A percentile compares a stretch with the other conserved stretches of the same genome.
Evolutionary conservation across 2,329 filamentous ascomycete species (phyloP).

Genomic region (Aspergillus brunneoviolaceus): DNA sequence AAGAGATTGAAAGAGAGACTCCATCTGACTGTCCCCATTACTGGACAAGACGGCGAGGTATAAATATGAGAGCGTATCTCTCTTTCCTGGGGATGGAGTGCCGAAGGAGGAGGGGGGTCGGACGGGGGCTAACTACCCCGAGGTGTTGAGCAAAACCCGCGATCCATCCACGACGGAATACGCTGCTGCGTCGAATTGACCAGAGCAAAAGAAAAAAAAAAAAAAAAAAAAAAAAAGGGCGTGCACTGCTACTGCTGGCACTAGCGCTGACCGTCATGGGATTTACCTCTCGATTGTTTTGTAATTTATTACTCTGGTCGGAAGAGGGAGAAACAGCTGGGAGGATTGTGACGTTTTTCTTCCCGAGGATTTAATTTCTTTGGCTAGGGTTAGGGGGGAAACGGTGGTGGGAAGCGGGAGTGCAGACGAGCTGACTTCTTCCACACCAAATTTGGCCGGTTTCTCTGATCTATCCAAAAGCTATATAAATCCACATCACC

Average conservation of each 20-base stretch:
- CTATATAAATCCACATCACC: constrained; percentile 7
- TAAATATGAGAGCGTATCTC: constrained; percentile 3
- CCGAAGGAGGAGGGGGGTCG: not conserved
- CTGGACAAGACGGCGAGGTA: not conserved
- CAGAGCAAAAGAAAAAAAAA: too few species aligned
- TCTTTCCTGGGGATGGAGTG: not conserved
- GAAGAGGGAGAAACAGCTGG: not conserved
- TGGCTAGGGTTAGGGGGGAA: not conserved
- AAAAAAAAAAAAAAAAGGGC: too few species aligned
- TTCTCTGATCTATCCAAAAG: constrained; percentile 17
- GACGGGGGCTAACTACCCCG: not conserved
- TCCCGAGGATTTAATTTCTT: not conserved
- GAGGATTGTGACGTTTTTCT: not conserved
- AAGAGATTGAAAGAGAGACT: not conserved
- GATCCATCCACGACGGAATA: not conserved
- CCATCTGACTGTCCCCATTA: not conserved
- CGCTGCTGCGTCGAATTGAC: not conserved
- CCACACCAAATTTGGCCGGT: constrained; percentile 6
- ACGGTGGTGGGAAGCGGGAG: not conserved
- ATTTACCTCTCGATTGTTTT: not conserved
- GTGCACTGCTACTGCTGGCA: not conserved
- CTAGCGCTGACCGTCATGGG: not conserved
- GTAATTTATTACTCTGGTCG: too few species aligned
- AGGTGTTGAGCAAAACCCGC: not conserved
- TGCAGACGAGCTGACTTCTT: not conserved